Conservation (phyloP, 257 asterid genomes). For the Jaltomata sinuosa region DNA sequence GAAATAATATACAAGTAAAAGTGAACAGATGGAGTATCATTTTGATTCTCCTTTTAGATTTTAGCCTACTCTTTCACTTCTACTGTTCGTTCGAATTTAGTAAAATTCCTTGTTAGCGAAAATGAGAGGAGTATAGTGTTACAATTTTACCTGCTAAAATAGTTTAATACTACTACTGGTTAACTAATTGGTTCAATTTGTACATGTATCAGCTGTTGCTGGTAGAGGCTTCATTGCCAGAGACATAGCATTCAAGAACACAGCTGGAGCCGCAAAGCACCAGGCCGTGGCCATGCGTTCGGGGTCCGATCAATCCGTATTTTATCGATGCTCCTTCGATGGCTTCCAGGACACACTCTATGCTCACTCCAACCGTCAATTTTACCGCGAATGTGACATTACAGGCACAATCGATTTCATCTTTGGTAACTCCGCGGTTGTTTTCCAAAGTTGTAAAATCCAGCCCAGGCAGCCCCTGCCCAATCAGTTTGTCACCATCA, state of each 20-base stretch:
- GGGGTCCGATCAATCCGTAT: slow-evolving; percentile 50
- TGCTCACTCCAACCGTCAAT: slow-evolving; percentile 70
- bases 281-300: slow-evolving; percentile 78
- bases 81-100: neutral
- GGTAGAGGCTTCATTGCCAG: slow-evolving; percentile 64
- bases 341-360: slow-evolving; percentile 79
- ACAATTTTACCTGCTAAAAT: neutral
- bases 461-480: slow-evolving; percentile 56
- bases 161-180: neutral
- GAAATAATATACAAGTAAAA: no score
- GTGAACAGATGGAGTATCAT: no score
- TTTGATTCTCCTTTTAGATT: neutral
- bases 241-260: slow-evolving; percentile 54
- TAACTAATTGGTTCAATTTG: neutral
- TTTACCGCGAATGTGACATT: slow-evolving; percentile 61
- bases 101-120: neutral
- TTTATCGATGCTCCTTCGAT: slow-evolving; percentile 42
- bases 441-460: slow-evolving; percentile 64
- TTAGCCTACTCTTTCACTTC: neutral
- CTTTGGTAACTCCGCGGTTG: slow-evolving; percentile 63
- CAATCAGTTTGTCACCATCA: slow-evolving; percentile 61
- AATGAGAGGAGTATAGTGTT: neutral
- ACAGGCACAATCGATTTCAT: slow-evolving; percentile 79
- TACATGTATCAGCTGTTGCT: slow-evolving; percentile 23
- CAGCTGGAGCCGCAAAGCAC: slow-evolving; percentile 57